Base-by-base conservation (phyloP, 1,139 yeast species). In the Suhomyces panamericanus region DNA sequence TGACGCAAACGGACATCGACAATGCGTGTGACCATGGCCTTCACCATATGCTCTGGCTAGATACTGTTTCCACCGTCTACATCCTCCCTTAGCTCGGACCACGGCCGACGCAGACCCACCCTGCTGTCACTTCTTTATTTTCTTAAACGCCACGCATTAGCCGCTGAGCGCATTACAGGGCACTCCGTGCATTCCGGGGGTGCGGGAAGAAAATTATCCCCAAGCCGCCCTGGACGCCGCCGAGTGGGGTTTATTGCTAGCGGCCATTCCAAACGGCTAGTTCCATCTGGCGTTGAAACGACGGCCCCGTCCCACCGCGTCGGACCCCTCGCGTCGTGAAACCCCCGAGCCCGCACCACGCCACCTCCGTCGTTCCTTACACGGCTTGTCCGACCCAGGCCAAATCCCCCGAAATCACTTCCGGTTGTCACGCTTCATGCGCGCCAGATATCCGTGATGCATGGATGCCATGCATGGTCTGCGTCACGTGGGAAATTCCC, bases 371-470 rank as follows among this genome's bases (percentile, higher is more conserved):
- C 24, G 24, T 20, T 26, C 29, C 29, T 26, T 12, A 12, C 29
- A 26, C 29, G 29, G 29, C 29, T 26, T 26, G 29, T 12, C 24
- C 24, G 6, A 20, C 4, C 24, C 24, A 5, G 24, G 24, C 6
- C 24, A 20, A 8, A n/a, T n/a, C 24, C 24, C 24, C 24, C 24
- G 24, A 20, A 20, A 4, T 8, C 24, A 20, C 24, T 20, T 20
- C 24, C 35, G 35, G 22, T 20, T 32, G 35, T 32, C 35, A 20
- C 9, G 16, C 29, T 24, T 27, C 30, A 38, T 38, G 40, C 31
- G 22, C 35, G 24, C 22, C 35, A 32, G 35, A 38, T 38, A 38
- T 38, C 36, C 41, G 41, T 22, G 31, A 38, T 38, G 41, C 41
- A 38, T 38, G 41, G 34, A 24, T 20, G 35, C 30, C 10, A 20